Evolutionary conservation across 176 grass and related monocot genomes (phyloP).

Genomic region (Oryza nivara): DNA sequence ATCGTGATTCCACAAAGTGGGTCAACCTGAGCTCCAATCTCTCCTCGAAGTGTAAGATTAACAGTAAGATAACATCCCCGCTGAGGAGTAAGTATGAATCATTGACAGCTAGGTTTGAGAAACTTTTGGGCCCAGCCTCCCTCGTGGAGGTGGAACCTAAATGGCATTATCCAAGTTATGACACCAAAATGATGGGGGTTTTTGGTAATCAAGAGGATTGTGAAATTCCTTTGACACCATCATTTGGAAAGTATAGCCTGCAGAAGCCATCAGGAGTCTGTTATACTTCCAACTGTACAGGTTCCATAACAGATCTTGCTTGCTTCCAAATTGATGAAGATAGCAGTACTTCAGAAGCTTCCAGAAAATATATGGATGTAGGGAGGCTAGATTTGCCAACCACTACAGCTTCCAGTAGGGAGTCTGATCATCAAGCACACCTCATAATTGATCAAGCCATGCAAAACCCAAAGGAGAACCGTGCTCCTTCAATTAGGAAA

Average conservation of each 20-base stretch:
- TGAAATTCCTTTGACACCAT: conserved; percentile 50
- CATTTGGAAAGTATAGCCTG: conserved; percentile 45
- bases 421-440: conserved; percentile 26
- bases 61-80: not conserved
- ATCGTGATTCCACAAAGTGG: conserved; percentile 34
- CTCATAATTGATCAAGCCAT: conserved; percentile 33
- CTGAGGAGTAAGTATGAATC: conserved; percentile 45
- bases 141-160: conserved; percentile 31
- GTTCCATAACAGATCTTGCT: conserved; percentile 46
- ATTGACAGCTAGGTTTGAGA: conserved; percentile 54
- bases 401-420: conserved; percentile 18
- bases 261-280: conserved; percentile 41
- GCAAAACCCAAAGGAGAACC: conserved; percentile 54
- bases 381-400: conserved; percentile 13
- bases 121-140: conserved; percentile 38
- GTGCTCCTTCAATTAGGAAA: conserved; percentile 46
- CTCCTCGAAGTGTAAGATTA: conserved; percentile 49
- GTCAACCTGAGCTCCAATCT: conserved; percentile 17
- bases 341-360: conserved; percentile 30
- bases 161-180: conserved; percentile 32
- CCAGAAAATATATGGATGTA: conserved; percentile 26
- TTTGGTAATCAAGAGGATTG: conserved; percentile 19
- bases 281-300: conserved; percentile 41
- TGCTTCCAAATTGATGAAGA: conserved; percentile 72
- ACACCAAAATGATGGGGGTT: conserved; percentile 8